Conservation (phyloP, 768 basidiomycete genomes). For the Serendipita vermifera region DNA sequence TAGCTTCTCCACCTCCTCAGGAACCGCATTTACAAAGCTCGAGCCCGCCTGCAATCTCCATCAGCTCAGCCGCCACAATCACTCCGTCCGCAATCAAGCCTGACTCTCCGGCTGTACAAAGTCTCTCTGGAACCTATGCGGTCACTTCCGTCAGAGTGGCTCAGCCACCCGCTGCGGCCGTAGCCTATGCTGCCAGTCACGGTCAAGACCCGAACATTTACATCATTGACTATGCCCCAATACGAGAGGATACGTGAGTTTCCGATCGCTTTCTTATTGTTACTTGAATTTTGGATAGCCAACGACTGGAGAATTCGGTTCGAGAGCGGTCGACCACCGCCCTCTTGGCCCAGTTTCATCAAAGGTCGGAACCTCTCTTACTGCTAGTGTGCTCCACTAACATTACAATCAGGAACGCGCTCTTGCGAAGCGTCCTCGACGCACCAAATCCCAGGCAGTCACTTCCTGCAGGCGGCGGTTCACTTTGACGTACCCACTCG, state of each 20-base stretch:
- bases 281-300: neutral
- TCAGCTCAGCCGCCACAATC: conserved; percentile 2
- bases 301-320: neutral
- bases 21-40: conserved; percentile 1
- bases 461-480: too few species aligned
- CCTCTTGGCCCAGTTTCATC: conserved; percentile 5
- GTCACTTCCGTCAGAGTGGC: conserved; percentile 50
- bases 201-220: conserved; percentile 12
- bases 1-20: neutral
- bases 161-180: conserved; percentile 47
- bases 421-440: neutral
- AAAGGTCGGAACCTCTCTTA: neutral
- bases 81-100: neutral
- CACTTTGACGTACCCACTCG: too few species aligned
- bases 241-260: conserved; percentile 1
- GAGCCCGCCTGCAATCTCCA: neutral
- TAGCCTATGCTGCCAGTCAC: conserved; percentile 35
- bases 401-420: neutral
- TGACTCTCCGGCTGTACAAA: conserved; percentile 23
- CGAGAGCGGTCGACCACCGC: neutral
- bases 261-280: neutral
- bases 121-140: conserved; percentile 34
- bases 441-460: too few species aligned
- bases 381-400: neutral
- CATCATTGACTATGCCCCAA: conserved; percentile 3